Base-by-base conservation (phyloP, 73 alveolate species). In the Tetrahymena elliotti region DNA sequence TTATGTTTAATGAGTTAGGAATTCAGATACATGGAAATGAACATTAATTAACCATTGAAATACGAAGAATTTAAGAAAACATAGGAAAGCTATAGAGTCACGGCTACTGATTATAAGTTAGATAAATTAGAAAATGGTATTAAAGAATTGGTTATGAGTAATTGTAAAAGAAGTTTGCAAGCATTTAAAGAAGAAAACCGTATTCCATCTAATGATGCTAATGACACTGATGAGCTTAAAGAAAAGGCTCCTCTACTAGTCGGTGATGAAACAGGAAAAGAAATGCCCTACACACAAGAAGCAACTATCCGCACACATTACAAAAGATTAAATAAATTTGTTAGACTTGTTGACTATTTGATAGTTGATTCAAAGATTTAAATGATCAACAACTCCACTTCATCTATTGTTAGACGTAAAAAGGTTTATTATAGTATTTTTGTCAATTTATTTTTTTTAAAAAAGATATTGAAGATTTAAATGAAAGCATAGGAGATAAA, bases 301-400 rank as follows among this genome's bases (percentile, higher is more conserved):
- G 99, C 99, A 4, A 99, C 99, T 2, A 98, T 98, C 24, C 96
- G 99, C 84, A 97, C 99, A 1, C 99, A 99, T 95, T 99, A 98
- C 93, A 98, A 97, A 93, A 98, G 99, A 94, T 97, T 99, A 41
- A 96, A 98, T 38, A 99, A 98, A 94, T 99, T 98, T 96, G 98
- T 99, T 12, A 97, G 99, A 94, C 97, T 98, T 52, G 96, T 98
- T 41, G 99, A 99, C 96, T 98, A 97, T 95, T 93, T 98, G 93
- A 96, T 98, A 31, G 97, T 98, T 94, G 99, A 99, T 92, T 98
- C 99, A 9, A 99, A 99, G 94, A 97, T 98, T 22, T 41, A 84
- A 40, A 84, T 94, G 95, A 94, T 94, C 83, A 33, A 47, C 33
- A 94, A 88, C 38, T 94, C 96, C 41, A 92, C 93, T 31, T 94